Percentiles rank a stretch among this genome's conserved stretches.
These are phyloP conservation scores for Ophiocordyceps camponoti-leonardi DNA, from an alignment of 2,329 filamentous ascomycete genomes.

Conservation along the genomic window DNA sequence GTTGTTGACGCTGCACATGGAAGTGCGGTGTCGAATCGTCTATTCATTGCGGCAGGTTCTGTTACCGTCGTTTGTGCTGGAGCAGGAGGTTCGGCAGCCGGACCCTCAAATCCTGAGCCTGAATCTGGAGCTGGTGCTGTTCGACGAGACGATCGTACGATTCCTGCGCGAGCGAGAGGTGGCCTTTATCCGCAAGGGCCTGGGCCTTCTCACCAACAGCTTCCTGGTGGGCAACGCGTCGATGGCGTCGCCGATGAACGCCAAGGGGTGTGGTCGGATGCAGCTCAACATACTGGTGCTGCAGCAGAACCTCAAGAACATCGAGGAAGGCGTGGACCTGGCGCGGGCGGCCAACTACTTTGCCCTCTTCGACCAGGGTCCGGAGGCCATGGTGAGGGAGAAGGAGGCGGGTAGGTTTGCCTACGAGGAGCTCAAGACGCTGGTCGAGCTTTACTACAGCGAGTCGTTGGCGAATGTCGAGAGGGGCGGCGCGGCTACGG, in stretches of 20 bases:
- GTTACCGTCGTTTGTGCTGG: conserved; percentile 46
- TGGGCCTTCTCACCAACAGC: conserved; percentile 62
- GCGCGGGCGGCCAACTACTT: conserved; percentile 50
- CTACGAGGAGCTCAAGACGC: conserved; percentile 48
- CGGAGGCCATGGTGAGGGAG: conserved; percentile 46
- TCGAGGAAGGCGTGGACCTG: conserved; percentile 55
- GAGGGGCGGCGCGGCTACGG: conserved; percentile 48
- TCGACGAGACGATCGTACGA: conserved; percentile 64
- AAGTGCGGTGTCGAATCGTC: conserved; percentile 72
- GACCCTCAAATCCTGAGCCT: conserved; percentile 68
- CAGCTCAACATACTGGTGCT: conserved; percentile 87
- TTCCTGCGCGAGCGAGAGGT: conserved; percentile 58
- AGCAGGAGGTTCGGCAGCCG: conserved; percentile 59
- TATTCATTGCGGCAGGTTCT: conserved; percentile 53
- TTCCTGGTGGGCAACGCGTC: conserved; percentile 59
- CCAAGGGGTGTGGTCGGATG: conserved; percentile 68
- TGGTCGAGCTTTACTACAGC: conserved; percentile 52
- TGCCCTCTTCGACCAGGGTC: conserved; percentile 46
- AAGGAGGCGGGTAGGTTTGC: conserved; percentile 30
- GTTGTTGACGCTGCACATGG: conserved; percentile 73
- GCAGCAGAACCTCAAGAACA: conserved; percentile 91
- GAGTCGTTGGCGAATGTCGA: conserved; percentile 49
- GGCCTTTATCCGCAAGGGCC: conserved; percentile 57
- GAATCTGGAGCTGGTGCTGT: conserved; percentile 68
- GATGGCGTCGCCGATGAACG: conserved; percentile 68